These are phyloP conservation scores for Brassica incana DNA, from an alignment of 345 rosid species.

Conservation along the genomic window DNA sequence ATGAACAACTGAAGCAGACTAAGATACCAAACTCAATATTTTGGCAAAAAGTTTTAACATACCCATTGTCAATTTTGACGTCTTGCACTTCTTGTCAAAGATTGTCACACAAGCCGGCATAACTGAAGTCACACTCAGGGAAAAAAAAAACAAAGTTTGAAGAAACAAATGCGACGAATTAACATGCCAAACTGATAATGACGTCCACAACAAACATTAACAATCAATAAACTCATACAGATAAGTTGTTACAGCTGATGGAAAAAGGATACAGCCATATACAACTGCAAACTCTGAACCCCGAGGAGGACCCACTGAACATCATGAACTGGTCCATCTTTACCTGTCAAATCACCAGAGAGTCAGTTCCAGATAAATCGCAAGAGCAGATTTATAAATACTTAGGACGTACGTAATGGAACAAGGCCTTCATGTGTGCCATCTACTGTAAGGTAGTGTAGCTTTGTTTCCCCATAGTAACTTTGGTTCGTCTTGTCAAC, in stretches of 20 bases:
- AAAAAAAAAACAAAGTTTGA: constrained; percentile 6
- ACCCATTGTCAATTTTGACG: constrained; percentile 92
- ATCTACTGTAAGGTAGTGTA: constrained; percentile 85
- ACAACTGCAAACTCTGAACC: constrained; percentile 91
- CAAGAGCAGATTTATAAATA: neutral
- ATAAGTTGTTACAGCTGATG: constrained; percentile 15
- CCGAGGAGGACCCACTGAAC: constrained; percentile 91
- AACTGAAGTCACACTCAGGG: constrained; percentile 62
- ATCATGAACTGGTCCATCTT: constrained; percentile 97
- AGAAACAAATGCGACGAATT: neutral
- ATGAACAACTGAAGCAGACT: neutral
- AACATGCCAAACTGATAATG: neutral
- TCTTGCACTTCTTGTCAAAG: constrained; percentile 90
- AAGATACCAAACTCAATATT: neutral
- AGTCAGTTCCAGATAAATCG: constrained; percentile 28
- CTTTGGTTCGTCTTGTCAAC: constrained; percentile 75
- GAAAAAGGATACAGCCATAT: constrained; percentile 92
- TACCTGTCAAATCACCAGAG: constrained; percentile 56
- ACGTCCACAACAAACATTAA: neutral
- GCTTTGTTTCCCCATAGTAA: constrained; percentile 91
- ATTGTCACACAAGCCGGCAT: constrained; percentile 86
- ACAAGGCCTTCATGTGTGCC: constrained; percentile 88
- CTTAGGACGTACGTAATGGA: constrained; percentile 67
- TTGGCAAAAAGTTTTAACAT: constrained; percentile 34
- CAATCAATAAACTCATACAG: neutral